Evolutionary conservation across 495 filamentous ascomycete genomes (phyloP).

Genomic region (Penicillium alfredii): DNA sequence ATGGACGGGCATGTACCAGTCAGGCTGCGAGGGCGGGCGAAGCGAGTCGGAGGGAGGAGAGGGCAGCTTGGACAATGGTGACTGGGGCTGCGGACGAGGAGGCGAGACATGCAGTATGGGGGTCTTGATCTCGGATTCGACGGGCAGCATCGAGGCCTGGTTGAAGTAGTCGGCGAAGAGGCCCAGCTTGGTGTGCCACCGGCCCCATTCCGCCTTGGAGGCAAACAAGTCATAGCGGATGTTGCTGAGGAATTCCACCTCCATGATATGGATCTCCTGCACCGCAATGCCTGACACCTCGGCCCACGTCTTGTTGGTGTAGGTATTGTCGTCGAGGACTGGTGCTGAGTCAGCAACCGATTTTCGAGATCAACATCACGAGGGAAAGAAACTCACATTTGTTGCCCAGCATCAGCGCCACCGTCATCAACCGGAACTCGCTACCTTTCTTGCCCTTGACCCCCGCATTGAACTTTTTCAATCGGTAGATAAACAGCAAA

Average conservation of each 20-base stretch:
- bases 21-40: constrained; percentile 22
- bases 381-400: constrained; percentile 94
- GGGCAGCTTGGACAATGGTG: constrained; percentile 44
- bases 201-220: constrained; percentile 73
- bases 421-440: constrained; percentile 90
- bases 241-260: constrained; percentile 98
- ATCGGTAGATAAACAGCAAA: constrained; percentile 83
- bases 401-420: constrained; percentile 96
- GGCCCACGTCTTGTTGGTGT: constrained; percentile 99
- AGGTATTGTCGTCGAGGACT: constrained; percentile 98
- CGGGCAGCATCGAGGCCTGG: constrained; percentile 43
- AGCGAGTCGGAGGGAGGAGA: constrained; percentile 44
- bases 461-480: constrained; percentile 81
- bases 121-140: constrained; percentile 21
- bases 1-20: constrained; percentile 28
- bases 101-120: constrained; percentile 30
- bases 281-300: constrained; percentile 95
- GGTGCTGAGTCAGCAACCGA: constrained; percentile 22
- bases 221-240: constrained; percentile 91
- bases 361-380: background rate
- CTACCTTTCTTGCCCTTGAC: constrained; percentile 90
- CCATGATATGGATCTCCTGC: constrained; percentile 96
- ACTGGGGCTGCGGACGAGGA: constrained; percentile 26
- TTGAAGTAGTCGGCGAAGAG: constrained; percentile 79
- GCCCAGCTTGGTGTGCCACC: constrained; percentile 75